Evolutionary conservation across 2,329 filamentous ascomycete genomes (phyloP).

Genomic region (Aspergillus bombycis): DNA sequence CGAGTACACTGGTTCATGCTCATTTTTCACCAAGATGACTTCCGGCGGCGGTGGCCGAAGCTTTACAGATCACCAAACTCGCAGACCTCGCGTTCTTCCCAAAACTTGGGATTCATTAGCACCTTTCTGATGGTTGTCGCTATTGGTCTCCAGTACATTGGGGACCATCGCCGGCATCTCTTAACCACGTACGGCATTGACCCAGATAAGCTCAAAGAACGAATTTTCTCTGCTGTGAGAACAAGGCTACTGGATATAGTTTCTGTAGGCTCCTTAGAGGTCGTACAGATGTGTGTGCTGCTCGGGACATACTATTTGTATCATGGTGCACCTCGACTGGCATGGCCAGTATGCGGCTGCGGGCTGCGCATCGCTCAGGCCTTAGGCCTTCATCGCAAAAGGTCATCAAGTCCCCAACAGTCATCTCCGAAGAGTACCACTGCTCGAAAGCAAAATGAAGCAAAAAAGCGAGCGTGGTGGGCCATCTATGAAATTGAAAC

Average conservation of each 20-base stretch:
- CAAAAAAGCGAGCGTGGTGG: slow-evolving; percentile 45
- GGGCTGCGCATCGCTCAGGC: slow-evolving; percentile 41
- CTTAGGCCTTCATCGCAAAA: slow-evolving; percentile 35
- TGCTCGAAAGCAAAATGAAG: slow-evolving; percentile 23
- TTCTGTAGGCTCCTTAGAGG: slow-evolving; percentile 30
- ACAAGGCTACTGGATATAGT: slow-evolving; percentile 28
- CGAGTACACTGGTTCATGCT: slow-evolving; percentile 46
- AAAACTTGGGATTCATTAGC: slow-evolving; percentile 20
- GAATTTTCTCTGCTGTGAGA: slow-evolving; percentile 20
- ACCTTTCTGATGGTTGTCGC: slow-evolving; percentile 29
- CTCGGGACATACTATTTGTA: slow-evolving; percentile 44
- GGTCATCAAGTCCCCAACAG: neutral
- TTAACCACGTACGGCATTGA: slow-evolving; percentile 10
- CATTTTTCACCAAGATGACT: slow-evolving; percentile 41
- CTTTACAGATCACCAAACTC: slow-evolving; percentile 12
- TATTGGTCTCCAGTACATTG: slow-evolving; percentile 28
- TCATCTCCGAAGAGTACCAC: neutral
- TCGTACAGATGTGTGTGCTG: slow-evolving; percentile 39
- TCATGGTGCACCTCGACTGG: slow-evolving; percentile 39
- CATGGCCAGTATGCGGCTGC: slow-evolving; percentile 45
- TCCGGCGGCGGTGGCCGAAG: slow-evolving; percentile 25
- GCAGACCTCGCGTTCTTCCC: neutral
- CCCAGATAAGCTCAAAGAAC: slow-evolving; percentile 13
- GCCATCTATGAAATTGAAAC: slow-evolving; percentile 47
- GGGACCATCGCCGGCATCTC: slow-evolving; percentile 13